A percentile compares a stretch with the other conserved stretches of the same genome.
These are phyloP conservation scores for Mycena crocata DNA, from an alignment of 768 basidiomycete genomes.

Conservation along the genomic window DNA sequence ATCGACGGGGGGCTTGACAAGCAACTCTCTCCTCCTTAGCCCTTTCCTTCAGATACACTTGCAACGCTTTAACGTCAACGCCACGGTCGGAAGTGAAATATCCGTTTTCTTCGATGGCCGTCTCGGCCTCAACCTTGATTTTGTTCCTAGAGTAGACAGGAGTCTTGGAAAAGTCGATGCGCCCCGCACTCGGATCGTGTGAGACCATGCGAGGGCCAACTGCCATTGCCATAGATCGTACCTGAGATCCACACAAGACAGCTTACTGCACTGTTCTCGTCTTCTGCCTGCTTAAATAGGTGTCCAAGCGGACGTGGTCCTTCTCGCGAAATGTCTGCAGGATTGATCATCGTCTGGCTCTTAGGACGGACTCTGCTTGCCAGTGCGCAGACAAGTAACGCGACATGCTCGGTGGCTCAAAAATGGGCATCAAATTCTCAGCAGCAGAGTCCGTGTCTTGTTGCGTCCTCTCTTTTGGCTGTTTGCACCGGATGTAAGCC, in stretches of 20 bases:
- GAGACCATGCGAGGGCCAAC: slow-evolving; percentile 31
- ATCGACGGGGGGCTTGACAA: background rate
- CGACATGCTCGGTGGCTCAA: slow-evolving; percentile 54
- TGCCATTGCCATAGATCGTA: slow-evolving; percentile 29
- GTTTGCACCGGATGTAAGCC: slow-evolving; percentile 45
- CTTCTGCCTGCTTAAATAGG: slow-evolving; percentile 5
- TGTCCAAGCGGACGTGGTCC: background rate
- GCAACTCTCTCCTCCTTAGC: background rate
- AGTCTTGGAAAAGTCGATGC: slow-evolving; percentile 10
- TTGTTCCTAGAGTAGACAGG: slow-evolving; percentile 24
- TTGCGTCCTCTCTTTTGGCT: slow-evolving; percentile 47
- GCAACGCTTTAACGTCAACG: background rate
- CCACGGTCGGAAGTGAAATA: slow-evolving; percentile 3
- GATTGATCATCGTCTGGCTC: slow-evolving; percentile 34
- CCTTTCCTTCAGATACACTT: background rate
- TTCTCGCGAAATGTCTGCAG: slow-evolving; percentile 20
- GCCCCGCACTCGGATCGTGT: slow-evolving; percentile 22
- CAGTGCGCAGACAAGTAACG: slow-evolving; percentile 50
- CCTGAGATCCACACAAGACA: slow-evolving; percentile 16
- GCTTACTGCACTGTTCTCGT: slow-evolving; percentile 6
- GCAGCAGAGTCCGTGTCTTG: slow-evolving; percentile 52
- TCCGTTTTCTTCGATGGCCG: slow-evolving; percentile 11
- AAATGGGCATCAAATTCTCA: slow-evolving; percentile 60
- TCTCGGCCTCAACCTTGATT: background rate
- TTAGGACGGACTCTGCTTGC: slow-evolving; percentile 29